Conservation (phyloP, 306 rosid genomes). For the Begonia loranthoides region DNA sequence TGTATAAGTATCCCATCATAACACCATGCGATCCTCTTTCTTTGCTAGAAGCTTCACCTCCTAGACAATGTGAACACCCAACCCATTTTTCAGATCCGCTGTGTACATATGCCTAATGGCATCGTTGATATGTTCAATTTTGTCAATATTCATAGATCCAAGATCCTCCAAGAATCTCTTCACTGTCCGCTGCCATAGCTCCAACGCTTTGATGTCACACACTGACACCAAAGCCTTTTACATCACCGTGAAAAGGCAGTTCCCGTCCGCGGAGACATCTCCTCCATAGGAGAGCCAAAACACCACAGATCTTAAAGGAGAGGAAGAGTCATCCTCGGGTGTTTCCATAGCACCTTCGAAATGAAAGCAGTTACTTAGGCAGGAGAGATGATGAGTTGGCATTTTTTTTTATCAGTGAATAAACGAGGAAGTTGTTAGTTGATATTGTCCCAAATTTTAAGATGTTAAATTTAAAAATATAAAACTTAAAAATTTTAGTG, state of each 20-base stretch:
- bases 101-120: conserved; percentile 77
- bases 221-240: conserved; percentile 54
- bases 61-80: conserved; percentile 93
- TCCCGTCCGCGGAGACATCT: conserved; percentile 87
- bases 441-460: too few relatives aligned
- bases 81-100: conserved; percentile 82
- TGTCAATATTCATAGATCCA: conserved; percentile 48
- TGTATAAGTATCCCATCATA: too few relatives aligned
- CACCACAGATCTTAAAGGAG: conserved; percentile 42
- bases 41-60: conserved; percentile 87
- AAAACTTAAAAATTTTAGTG: too few relatives aligned
- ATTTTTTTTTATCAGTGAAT: too few relatives aligned
- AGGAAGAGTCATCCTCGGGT: conserved; percentile 26
- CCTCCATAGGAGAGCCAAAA: conserved; percentile 90
- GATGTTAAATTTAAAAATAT: too few relatives aligned
- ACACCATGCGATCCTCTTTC: conserved; percentile 62
- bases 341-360: conserved; percentile 91
- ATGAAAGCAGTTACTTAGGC: too few relatives aligned
- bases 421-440: too few relatives aligned
- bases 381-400: too few relatives aligned
- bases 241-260: conserved; percentile 86
- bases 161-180: conserved; percentile 57
- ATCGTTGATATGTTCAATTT: conserved; percentile 37
- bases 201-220: conserved; percentile 49
- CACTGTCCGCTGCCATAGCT: conserved; percentile 70